Conservation (phyloP, 768 basidiomycete genomes). For the Termitomyces sp. region DNA sequence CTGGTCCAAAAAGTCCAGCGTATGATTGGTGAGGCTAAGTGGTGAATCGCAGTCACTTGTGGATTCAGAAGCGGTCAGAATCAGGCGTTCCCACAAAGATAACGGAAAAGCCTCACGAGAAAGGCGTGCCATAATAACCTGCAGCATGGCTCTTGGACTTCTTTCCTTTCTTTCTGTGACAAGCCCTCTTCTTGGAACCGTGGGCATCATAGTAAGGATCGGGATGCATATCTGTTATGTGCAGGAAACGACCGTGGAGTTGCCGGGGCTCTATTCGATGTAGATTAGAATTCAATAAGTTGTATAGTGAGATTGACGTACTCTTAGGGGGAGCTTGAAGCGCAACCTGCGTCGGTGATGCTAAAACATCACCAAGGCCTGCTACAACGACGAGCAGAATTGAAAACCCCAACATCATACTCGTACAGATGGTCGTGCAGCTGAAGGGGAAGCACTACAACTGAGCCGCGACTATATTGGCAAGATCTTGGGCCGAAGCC, state of each 20-base stretch:
- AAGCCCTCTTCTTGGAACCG: slow-evolving; percentile 56
- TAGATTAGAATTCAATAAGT: neutral
- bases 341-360: slow-evolving; percentile 38
- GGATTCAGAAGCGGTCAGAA: neutral
- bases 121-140: slow-evolving; percentile 67
- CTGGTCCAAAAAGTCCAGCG: slow-evolving; percentile 74
- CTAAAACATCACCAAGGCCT: slow-evolving; percentile 21
- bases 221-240: slow-evolving; percentile 84
- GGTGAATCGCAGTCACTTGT: slow-evolving; percentile 80
- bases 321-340: slow-evolving; percentile 28
- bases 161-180: slow-evolving; percentile 63
- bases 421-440: neutral
- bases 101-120: slow-evolving; percentile 45
- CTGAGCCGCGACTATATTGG: neutral
- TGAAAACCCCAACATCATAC: slow-evolving; percentile 10
- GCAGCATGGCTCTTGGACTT: slow-evolving; percentile 47
- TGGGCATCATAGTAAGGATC: slow-evolving; percentile 60
- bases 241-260: slow-evolving; percentile 71
- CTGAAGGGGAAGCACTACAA: neutral
- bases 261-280: slow-evolving; percentile 37
- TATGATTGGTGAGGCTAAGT: slow-evolving; percentile 71
- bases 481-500: neutral
- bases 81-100: neutral
- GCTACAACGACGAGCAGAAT: slow-evolving; percentile 22
- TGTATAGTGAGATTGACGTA: slow-evolving; percentile 17